Base-by-base conservation (phyloP, 108 stramenopile genomes). In the Fragilaria radians region DNA sequence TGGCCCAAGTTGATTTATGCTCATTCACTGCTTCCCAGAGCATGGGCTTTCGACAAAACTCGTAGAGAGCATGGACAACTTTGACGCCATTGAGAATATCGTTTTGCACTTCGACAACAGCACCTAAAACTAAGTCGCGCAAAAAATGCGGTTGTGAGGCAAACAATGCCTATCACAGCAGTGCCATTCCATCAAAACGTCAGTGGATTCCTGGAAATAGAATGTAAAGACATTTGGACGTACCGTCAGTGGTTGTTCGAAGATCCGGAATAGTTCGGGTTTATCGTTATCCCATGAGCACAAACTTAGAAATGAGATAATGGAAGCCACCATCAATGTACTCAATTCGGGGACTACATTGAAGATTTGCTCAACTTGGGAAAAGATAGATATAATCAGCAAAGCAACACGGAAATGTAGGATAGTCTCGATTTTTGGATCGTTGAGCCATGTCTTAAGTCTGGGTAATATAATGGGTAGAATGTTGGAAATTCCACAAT, bases 401-500 rank as follows among this genome's bases (percentile, higher is more conserved):
- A 42, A 14, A 11, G 36, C 36, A 42, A 42, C 36, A 7, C 36
- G 36, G 36, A 42, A 42, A 11, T 14, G 7, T 14, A 42, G 11
- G 14, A 42, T 11, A 7, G 11, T 14, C 36, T 42, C 36, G 7
- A 11, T 14, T 11, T 14, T 14, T 42, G 36, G 11, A 42, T 7
- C 11, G 11, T 7, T 42, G 11, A 57, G 5, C 55, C 55, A 57
- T 24, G 19, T 19, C 32, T 18, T 21, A 30, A 57, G 24, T 1
- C 4, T 32, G 3, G 55, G 29, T 32, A 32, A 3, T 21, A 57
- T 36, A 30, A 57, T 57, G 32, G 55, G 55, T n/a, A 57, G 55
- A 2, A 32, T 24, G n/a, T 57, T 57, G 32, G 11, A 21, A 21
- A 22, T 32, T 4, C 55, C 55, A 34, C 30, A 57, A 3, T 19